Base-by-base conservation (phyloP, 345 rosid species). In the Pugionium dolabratum region DNA sequence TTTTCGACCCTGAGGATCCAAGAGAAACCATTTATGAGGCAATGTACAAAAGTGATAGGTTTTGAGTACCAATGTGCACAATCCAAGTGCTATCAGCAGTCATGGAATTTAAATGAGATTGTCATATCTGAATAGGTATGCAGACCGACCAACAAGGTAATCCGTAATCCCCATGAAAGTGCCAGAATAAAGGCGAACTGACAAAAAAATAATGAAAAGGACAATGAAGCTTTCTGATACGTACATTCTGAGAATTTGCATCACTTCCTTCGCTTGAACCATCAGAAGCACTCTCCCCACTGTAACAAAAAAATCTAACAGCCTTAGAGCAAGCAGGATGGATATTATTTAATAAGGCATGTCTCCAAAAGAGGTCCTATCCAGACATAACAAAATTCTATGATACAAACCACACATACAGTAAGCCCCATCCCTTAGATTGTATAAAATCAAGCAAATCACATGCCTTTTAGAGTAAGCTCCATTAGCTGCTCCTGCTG, bases 261-360 rank as follows among this genome's bases (percentile, higher is more conserved):
- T 94, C 99, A 66, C 99, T 90, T 77, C 97, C 97, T 84, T 88
- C 97, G 78, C 97, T 94, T 53, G 96, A 79, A 72, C 95, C 97
- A 76, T 88, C 99, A 76, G 96, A 88, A 62, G 67, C 95, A 79
- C 89, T 94, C 69, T 94, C 99, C 26, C 82, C 92, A 76, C 99
- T 90, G 69, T 74, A 78, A 36, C 57, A 28, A 45, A 73, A 39
- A 33, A 54, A 48, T 26, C 55, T 28, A 51, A 56, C 51, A 75
- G 45, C 8, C 66, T 73, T 73, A 84, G 80, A 18, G 18, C 18
- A 18, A 18, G 18, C 18, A 18, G 47, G 70, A 29, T 33, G 59
- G 45, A 26, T 59, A 36, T 59, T 37, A 42, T 65, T 51, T 29
- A 57, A 28, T 41, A 40, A 48, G 33, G 31, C 27, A 72, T 34